A percentile compares a stretch with the other conserved stretches of the same genome.
Evolutionary conservation across 257 asterid genomes (phyloP).

Genomic region (Nicotiana tomentosiformis): DNA sequence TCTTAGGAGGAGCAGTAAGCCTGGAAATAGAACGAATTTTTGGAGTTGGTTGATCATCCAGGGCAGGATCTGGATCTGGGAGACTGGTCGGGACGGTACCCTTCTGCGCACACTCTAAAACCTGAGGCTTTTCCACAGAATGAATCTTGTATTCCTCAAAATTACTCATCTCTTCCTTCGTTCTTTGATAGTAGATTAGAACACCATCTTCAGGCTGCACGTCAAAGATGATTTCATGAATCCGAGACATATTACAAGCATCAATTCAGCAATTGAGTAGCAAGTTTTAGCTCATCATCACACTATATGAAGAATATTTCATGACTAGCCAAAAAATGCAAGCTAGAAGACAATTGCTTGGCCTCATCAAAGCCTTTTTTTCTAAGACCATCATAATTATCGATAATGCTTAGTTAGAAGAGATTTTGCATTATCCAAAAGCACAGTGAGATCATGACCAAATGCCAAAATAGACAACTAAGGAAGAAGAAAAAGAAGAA

Average conservation of each 20-base stretch:
- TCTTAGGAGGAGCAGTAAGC: constrained; percentile 46
- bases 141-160: constrained; percentile 36
- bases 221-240: not conserved
- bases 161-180: constrained; percentile 46
- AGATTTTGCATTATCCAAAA: not conserved
- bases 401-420: not conserved
- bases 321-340: not conserved
- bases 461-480: too few relatives aligned
- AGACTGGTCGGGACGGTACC: constrained; percentile 22
- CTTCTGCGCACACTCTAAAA: constrained; percentile 17
- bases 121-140: constrained; percentile 28
- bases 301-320: not conserved
- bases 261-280: not conserved
- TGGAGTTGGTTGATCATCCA: constrained; percentile 39
- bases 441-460: not conserved
- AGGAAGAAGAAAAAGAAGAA: not conserved
- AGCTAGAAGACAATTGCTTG: not conserved
- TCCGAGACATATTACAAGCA: not conserved
- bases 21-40: constrained; percentile 50
- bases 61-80: constrained; percentile 27
- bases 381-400: not conserved
- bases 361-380: not conserved
- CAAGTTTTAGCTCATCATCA: not conserved
- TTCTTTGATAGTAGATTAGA: constrained; percentile 43
- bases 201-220: constrained; percentile 55